Conservation (phyloP, 2,329 filamentous ascomycete genomes). For the Pezicula neosporulosa region DNA sequence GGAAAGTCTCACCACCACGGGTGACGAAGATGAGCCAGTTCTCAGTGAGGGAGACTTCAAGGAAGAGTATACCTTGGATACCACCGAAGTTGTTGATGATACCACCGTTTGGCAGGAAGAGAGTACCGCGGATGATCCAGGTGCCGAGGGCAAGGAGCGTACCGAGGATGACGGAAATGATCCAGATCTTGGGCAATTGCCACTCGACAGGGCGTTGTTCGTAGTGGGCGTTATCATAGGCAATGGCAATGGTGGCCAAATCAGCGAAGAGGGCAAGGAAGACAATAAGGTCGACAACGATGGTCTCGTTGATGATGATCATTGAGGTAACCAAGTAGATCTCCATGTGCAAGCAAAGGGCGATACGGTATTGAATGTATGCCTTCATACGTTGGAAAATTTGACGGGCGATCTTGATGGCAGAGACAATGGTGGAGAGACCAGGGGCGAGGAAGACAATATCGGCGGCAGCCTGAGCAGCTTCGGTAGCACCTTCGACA, state of each 20-base stretch:
- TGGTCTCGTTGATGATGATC: slow-evolving; percentile 77
- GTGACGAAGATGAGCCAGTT: slow-evolving; percentile 81
- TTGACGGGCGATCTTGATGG: slow-evolving; percentile 88
- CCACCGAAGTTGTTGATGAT: slow-evolving; percentile 73
- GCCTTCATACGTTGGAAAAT: slow-evolving; percentile 98
- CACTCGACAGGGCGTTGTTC: slow-evolving; percentile 74
- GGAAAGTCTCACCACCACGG: slow-evolving; percentile 68
- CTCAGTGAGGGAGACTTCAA: slow-evolving; percentile 70
- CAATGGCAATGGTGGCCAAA: slow-evolving; percentile 74
- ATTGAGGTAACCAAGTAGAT: slow-evolving; percentile 75
- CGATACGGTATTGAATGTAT: slow-evolving; percentile 94
- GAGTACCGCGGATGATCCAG: slow-evolving; percentile 68
- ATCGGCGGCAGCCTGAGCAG: slow-evolving; percentile 85
- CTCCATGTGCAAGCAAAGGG: slow-evolving; percentile 85
- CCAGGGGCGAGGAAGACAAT: slow-evolving; percentile 92
- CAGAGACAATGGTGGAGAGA: slow-evolving; percentile 88
- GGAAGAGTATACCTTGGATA: slow-evolving; percentile 71
- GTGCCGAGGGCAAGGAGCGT: slow-evolving; percentile 65
- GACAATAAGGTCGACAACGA: slow-evolving; percentile 69
- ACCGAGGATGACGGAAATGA: slow-evolving; percentile 69
- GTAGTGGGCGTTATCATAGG: slow-evolving; percentile 76
- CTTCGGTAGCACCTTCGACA: slow-evolving; percentile 87
- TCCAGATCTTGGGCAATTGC: slow-evolving; percentile 80
- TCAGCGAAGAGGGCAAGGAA: slow-evolving; percentile 79
- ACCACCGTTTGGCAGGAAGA: slow-evolving; percentile 68